phyloP scores from a whole-genome alignment of 495 filamentous ascomycete species.

The Aspergillus sclerotiicarbonarius region DNA sequence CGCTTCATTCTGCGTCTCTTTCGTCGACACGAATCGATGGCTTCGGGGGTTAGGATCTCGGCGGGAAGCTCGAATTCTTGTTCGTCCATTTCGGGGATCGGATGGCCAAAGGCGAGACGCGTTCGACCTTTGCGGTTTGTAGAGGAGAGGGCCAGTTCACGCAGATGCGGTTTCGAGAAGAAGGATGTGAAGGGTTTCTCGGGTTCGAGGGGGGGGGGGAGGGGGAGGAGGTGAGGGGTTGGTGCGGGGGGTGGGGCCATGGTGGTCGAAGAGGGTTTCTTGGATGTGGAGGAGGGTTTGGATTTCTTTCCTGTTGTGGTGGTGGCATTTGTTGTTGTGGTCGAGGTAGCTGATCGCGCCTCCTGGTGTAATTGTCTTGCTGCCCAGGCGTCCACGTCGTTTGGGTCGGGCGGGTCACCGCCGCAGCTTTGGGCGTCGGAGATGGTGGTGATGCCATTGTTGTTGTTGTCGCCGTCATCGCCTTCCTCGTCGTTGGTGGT shows the following conservation, averaged over 20 bases:
- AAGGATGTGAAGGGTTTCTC: constrained; percentile 80
- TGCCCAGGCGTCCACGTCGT: constrained; percentile 71
- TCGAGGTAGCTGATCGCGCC: constrained; percentile 47
- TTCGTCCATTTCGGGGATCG: constrained; percentile 69
- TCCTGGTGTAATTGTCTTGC: constrained; percentile 74
- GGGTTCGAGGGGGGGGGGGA: constrained; percentile 28
- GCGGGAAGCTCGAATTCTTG: constrained; percentile 71
- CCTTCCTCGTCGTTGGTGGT: constrained; percentile 21
- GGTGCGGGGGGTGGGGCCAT: constrained; percentile 5
- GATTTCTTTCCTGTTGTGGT: constrained; percentile 28
- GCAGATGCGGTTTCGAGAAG: constrained; percentile 71
- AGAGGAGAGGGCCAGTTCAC: constrained; percentile 68
- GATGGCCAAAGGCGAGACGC: constrained; percentile 71
- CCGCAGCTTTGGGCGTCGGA: constrained; percentile 37
- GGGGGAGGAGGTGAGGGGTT: constrained; percentile 8
- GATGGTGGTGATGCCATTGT: constrained; percentile 22
- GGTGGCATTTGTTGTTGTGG: neutral
- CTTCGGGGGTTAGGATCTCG: constrained; percentile 66
- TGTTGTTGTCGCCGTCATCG: constrained; percentile 23
- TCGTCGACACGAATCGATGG: constrained; percentile 61
- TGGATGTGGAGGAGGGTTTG: constrained; percentile 16
- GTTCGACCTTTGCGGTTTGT: constrained; percentile 52
- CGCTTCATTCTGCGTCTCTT: constrained; percentile 51
- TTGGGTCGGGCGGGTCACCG: constrained; percentile 57
- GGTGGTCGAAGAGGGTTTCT: constrained; percentile 5